Evolutionary conservation across 225 moss, liverwort and hornwort species (phyloP).

Genomic region (Anthoceros angustus): DNA sequence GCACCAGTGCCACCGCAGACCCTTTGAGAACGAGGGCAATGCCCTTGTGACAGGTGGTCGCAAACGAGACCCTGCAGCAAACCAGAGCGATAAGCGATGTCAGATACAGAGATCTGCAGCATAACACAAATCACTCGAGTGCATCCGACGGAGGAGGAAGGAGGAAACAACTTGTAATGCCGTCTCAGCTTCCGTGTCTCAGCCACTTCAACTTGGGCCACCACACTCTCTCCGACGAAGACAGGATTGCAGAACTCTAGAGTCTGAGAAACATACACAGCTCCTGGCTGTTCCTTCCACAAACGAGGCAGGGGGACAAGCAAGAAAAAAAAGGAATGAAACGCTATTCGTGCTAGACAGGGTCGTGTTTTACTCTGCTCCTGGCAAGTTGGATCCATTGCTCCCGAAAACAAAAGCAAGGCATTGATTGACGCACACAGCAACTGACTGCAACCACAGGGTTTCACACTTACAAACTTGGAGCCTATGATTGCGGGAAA

Average conservation of each 20-base stretch:
- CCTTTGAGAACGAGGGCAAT: neutral
- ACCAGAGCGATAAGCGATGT: neutral
- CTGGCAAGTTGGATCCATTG: too few relatives aligned
- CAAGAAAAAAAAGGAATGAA: too few relatives aligned
- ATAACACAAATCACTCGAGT: neutral
- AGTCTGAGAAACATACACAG: constrained; percentile 74
- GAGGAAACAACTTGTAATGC: constrained; percentile 44
- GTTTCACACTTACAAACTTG: constrained; percentile 47
- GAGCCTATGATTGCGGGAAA: constrained; percentile 98
- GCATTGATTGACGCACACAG: too few relatives aligned
- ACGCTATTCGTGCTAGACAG: too few relatives aligned
- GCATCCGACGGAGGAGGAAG: neutral
- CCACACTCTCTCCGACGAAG: constrained; percentile 40
- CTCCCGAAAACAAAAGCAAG: too few relatives aligned
- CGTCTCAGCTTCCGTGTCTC: constrained; percentile 48
- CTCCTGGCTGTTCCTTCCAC: constrained; percentile 38
- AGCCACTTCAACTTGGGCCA: constrained; percentile 71
- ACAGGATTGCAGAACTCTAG: constrained; percentile 59
- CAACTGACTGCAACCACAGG: neutral
- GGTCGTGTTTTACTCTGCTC: too few relatives aligned
- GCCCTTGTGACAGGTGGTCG: constrained; percentile 34
- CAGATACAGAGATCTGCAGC: neutral
- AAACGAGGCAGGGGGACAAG: neutral
- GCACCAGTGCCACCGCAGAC: neutral
- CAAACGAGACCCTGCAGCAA: constrained; percentile 37